Base-by-base conservation (phyloP, 345 rosid species). In the Salix viminalis region DNA sequence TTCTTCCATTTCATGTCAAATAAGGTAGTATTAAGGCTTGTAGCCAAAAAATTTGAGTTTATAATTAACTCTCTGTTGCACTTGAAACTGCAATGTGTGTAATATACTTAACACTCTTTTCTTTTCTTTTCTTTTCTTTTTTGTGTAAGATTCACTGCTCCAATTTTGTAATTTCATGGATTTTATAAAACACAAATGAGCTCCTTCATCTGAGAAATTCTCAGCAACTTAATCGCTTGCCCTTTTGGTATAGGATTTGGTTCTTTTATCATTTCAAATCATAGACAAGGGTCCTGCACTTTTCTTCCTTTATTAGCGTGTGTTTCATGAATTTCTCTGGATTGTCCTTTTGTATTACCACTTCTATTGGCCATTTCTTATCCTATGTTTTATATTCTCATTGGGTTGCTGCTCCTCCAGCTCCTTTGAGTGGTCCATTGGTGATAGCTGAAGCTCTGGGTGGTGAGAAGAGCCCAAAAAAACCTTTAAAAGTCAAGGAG, bases 341-440 rank as follows among this genome's bases (percentile, higher is more conserved):
- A 30, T 46, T 42, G 42, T 42, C 24, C 37, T 62, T 64, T 42
- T 62, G 3, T 46, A 9, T 16, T 16, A 16, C 3, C 54, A 12
- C 24, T 32, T 21, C 34, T 54, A 4, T 1, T 37, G 19, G 24
- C 19, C 14, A 18, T 66, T 42, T n/a, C 28, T 60, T 68, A 72
- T 84, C 39, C 76, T 24, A 65, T 78, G 76, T 26, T 30, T 61
- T 69, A 48, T 75, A 21, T 74, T 73, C 70, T 76, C 34, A 23
- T 54, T 30, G 7, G 67, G 74, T 72, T 75, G 39, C 85, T 54
- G 65, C 74, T 73, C 66, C 76, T 79, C 30, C 90, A 96, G 99
- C 99, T 86, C 97, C 96, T 76, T 87, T 92, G 85, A 94, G 96
- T 80, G 99, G 99, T 67, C 99, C 99, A 32, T 76, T 96, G 81